Base-by-base conservation (phyloP, 495 filamentous ascomycete genomes). In the Lasiosphaeria ovina region DNA sequence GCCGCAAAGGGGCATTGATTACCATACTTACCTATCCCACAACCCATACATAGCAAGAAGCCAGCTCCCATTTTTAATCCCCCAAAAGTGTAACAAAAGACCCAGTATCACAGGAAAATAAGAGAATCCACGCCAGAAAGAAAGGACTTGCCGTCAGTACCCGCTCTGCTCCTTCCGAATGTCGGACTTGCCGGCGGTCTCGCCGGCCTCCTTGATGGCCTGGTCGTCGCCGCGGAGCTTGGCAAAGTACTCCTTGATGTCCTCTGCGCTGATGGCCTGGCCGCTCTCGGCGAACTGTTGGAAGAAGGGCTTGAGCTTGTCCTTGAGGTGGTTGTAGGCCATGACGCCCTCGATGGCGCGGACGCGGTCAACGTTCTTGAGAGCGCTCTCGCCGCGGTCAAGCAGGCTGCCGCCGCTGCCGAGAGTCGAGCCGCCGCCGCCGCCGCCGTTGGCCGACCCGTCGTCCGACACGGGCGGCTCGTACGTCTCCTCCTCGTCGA, bases 161-260 rank as follows among this genome's bases (percentile, higher is more conserved):
- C 86, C 86, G 59, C 79, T 81, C 70, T 89, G 84, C 69, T 88
- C 85, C 68, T 72, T 76, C 54, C 84, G 77, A 31, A 70, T 66
- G 66, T 80, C 82, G 12, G 70, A 76, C 14, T 63, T 72, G 36
- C 61, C 76, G 0, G 75, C 77, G 14, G 69, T 75, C 45, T 79
- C 77, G 33, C 74, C 77, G 8, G 75, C 81, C 24, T 79, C 77
- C 51, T 72, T 74, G 33, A 79, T 80, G 16, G 71, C 82, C 67
- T 78, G 67, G 31, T 90, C 89, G 77, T 97, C 94, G 52, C 93
- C 94, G 60, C 94, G 81, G 62, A 98, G 71, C 73, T 91, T 92
- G 57, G 92, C 94, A 82, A 98, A 98, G 75, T 97, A 96, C 9
- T 79, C 85, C 76, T 96, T 97, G 69, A 98, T 92, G 77, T 98